A percentile compares a stretch with the other conserved stretches of the same genome.
phyloP scores from a whole-genome alignment of 148 eudicot species.

The Selenicereus undatus region DNA sequence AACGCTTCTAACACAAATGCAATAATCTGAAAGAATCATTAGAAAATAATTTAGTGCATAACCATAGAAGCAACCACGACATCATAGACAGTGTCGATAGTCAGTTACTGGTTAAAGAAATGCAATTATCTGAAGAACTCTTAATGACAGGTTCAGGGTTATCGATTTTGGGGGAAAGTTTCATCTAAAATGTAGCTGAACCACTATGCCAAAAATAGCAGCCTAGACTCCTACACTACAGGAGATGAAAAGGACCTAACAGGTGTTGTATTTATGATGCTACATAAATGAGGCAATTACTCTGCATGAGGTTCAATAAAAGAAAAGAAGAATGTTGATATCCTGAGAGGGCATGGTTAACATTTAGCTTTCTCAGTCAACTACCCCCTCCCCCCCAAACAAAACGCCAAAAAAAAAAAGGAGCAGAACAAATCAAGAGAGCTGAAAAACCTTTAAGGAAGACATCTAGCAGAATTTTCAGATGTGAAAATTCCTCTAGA shows the following conservation, averaged over 20 bases:
- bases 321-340: neutral
- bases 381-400: too few relatives aligned
- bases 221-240: neutral
- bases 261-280: too few relatives aligned
- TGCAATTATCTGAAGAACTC: neutral
- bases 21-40: slow-evolving; percentile 56
- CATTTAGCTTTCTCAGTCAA: too few relatives aligned
- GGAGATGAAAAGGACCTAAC: too few relatives aligned
- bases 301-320: neutral
- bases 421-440: too few relatives aligned
- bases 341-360: too few relatives aligned
- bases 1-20: slow-evolving; percentile 98
- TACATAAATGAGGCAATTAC: too few relatives aligned
- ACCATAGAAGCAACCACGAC: neutral
- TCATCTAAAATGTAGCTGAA: neutral
- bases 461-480: too few relatives aligned
- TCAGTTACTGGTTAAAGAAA: neutral
- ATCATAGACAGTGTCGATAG: neutral
- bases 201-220: neutral
- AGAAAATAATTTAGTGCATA: slow-evolving; percentile 7
- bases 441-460: too few relatives aligned
- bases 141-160: neutral
- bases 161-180: too few relatives aligned
- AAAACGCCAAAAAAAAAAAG: too few relatives aligned
- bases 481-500: too few relatives aligned